These are phyloP conservation scores for Ilyonectria destructans DNA, from an alignment of 2,329 filamentous ascomycete species.

Conservation along the genomic window DNA sequence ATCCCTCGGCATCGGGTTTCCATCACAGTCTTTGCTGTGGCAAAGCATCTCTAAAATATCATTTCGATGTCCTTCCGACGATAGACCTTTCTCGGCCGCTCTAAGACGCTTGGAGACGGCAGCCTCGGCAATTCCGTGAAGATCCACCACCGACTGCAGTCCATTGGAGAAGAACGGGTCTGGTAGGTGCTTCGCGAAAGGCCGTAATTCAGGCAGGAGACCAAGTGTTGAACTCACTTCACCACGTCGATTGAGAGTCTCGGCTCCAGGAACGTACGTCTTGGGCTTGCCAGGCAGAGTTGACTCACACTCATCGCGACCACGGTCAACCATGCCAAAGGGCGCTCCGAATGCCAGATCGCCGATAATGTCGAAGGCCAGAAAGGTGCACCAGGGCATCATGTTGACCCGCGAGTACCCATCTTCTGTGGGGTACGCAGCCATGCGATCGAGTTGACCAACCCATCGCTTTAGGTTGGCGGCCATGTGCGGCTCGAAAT, in stretches of 20 bases:
- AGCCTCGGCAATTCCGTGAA: slow-evolving; percentile 31
- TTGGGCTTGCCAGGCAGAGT: slow-evolving; percentile 23
- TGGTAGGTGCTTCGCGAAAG: slow-evolving; percentile 32
- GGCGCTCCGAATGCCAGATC: slow-evolving; percentile 37
- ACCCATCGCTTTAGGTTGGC: slow-evolving; percentile 30
- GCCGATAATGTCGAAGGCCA: slow-evolving; percentile 38
- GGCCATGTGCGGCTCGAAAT: slow-evolving; percentile 32
- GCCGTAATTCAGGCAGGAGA: slow-evolving; percentile 21
- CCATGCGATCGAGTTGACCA: slow-evolving; percentile 27
- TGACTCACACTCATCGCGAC: slow-evolving; percentile 33
- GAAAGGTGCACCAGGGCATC: slow-evolving; percentile 37
- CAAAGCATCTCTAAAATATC: slow-evolving; percentile 34
- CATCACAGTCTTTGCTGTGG: slow-evolving; percentile 24
- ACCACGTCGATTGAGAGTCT: slow-evolving; percentile 33
- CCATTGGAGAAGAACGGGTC: slow-evolving; percentile 37
- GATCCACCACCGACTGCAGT: slow-evolving; percentile 30
- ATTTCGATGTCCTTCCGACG: not conserved
- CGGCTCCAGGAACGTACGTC: slow-evolving; percentile 31
- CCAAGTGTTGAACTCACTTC: slow-evolving; percentile 37
- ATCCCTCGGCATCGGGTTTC: slow-evolving; percentile 28
- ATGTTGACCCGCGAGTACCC: slow-evolving; percentile 30
- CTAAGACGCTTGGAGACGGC: slow-evolving; percentile 24
- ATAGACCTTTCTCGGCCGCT: slow-evolving; percentile 10
- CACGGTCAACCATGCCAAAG: slow-evolving; percentile 35
- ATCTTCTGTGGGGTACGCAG: slow-evolving; percentile 3